Conservation (phyloP, 495 filamentous ascomycete genomes). For the Penicillium antarcticum region DNA sequence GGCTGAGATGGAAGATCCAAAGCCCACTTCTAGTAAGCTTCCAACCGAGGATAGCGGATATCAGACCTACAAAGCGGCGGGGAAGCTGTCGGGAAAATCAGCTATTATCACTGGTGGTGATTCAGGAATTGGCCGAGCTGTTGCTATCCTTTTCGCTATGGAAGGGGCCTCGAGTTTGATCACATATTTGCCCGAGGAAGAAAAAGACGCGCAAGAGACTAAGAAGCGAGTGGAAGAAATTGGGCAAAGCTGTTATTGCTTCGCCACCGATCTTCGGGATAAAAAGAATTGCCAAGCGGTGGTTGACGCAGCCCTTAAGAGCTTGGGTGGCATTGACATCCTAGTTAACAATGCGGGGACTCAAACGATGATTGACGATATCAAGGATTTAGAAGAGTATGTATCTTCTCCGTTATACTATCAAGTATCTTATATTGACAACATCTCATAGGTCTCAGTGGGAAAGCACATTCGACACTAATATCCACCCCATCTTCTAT, state of each 20-base stretch:
- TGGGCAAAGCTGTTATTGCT: constrained; percentile 58
- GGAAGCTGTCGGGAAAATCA: constrained; percentile 70
- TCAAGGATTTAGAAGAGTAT: constrained; percentile 69
- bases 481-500: constrained; percentile 71
- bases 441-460: constrained; percentile 63
- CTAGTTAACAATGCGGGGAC: constrained; percentile 79
- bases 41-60: constrained; percentile 68
- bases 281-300: constrained; percentile 67
- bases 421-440: neutral
- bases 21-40: constrained; percentile 62
- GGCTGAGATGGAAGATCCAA: constrained; percentile 56
- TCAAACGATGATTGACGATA: constrained; percentile 72
- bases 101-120: constrained; percentile 84
- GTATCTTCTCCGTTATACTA: constrained; percentile 10
- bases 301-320: constrained; percentile 59
- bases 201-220: constrained; percentile 73
- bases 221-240: constrained; percentile 62
- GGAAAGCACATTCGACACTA: constrained; percentile 68
- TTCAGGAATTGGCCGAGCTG: constrained; percentile 75
- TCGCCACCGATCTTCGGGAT: constrained; percentile 59
- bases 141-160: constrained; percentile 77
- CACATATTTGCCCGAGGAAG: constrained; percentile 71
- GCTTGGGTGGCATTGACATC: constrained; percentile 70
- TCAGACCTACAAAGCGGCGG: constrained; percentile 73
- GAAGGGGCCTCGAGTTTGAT: constrained; percentile 78